Evolutionary conservation across 2,329 filamentous ascomycete genomes (phyloP), one percentile per base, ranked within the genome.

Genomic region (Dactylellina cionopaga): DNA sequence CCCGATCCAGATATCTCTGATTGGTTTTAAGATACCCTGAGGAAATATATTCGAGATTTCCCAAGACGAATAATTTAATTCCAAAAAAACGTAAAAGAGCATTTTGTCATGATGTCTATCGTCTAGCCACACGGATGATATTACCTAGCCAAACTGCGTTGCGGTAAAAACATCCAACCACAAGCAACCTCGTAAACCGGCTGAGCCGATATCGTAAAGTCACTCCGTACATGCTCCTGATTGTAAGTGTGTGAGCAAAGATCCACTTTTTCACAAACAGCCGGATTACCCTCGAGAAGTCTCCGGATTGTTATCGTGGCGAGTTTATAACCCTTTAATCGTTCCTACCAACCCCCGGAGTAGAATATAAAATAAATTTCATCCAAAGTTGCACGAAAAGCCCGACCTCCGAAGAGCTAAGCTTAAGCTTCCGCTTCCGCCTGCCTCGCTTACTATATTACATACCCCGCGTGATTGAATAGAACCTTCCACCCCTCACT

Each of bases 221-320:
- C n/a, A n/a, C n/a, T n/a, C n/a, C n/a, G n/a, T n/a, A n/a, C n/a
- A n/a, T n/a, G n/a, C n/a, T n/a, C n/a, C n/a, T n/a, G n/a, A n/a
- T n/a, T n/a, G n/a, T n/a, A n/a, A 15, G 5, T 25, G 31, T 35
- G 22, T 46, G 13, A 51, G 31, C 39, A 13, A 33, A 35, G 11
- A 4, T 41, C 6, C 39, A 11, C 7, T 5, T n/a, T 19, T n/a
- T 6, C 3, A 66, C 15, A 59, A 52, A 1, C 35, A 15, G 10
- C 56, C 63, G 63, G 44, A 68, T 68, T 59, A 17, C 24, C 22
- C 6, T 60, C 54, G 63, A 68, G 35, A 60, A 68, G 54, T 68
- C 44, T 68, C 63, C 63, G 63, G 52, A 54, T 46, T 68, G 24
- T 31, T 47, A 1, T 60, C 63, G 54, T 25, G 15, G 44, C 2